Base-by-base conservation (phyloP, 805 yeast species). In the Kodamaea neixiangensis region DNA sequence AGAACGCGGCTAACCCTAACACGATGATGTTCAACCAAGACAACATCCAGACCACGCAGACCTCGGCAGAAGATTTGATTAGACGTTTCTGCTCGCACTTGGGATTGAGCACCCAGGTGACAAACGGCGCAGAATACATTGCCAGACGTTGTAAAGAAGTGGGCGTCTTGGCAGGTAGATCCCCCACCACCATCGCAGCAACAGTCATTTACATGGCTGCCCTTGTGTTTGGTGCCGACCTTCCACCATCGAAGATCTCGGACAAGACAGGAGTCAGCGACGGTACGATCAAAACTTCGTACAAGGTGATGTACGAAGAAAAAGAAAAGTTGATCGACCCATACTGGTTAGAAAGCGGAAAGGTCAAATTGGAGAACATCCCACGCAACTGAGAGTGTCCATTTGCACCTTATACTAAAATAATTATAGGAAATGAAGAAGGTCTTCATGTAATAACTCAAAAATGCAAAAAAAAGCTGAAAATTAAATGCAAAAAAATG, bases 181-280 rank as follows among this genome's bases (percentile, higher is more conserved):
- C 97, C 2, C 99, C 99, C 22, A 92, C 92, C 49, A 93, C 99
- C 34, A 90, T 94, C 63, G 97, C 98, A 0, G 98, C 98, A 6
- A 96, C 97, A 1, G 96, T 94, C 4, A 93, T 94, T 45, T 94
- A 93, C 71, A 86, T 94, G 88, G 89, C 97, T 5, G 87, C 93
- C 3, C 74, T 89, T n/a, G 72, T 94, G n/a, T 92, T 92, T 66
- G 87, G 87, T 42, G 85, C 86, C 33, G 87, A 83, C 47, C 75
- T 89, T 34, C 76, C 87, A 2, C 92, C 97, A 0, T 72, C 86
- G 1, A 87, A 83, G 62, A 93, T 94, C 50, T 89, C 96, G 10
- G 97, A 90, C 58, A 88, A 88, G 60, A 82, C 97, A 14, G 98
- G 97, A 59, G 98, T 94, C 15, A 88, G 96, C 61, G 99, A 94